These are phyloP conservation scores for Xylaria polymorpha DNA, from an alignment of 2,329 filamentous ascomycete genomes.

Conservation along the genomic window DNA sequence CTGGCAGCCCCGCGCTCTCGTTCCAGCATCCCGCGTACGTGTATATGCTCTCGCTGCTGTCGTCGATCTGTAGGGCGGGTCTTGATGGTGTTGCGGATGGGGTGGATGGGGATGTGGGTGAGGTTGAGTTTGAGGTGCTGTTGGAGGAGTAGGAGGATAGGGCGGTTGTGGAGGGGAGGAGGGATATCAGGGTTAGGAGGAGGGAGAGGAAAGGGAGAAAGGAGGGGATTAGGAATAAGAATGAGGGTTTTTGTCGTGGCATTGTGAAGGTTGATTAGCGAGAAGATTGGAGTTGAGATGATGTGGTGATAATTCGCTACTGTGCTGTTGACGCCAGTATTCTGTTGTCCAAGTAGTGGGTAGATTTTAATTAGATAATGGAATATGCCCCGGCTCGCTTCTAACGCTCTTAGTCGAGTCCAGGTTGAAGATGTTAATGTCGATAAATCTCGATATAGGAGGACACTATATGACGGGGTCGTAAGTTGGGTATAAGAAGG, in stretches of 20 bases:
- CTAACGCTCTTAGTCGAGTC: background rate
- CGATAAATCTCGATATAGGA: constrained; percentile 5
- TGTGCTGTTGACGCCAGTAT: background rate
- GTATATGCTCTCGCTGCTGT: constrained; percentile 52
- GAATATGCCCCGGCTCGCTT: background rate
- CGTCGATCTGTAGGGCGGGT: constrained; percentile 23
- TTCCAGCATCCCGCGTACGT: constrained; percentile 68
- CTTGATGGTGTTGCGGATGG: constrained; percentile 10
- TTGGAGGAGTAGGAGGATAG: constrained; percentile 8
- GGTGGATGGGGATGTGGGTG: constrained; percentile 1
- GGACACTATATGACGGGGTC: constrained; percentile 2
- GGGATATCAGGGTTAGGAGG: constrained; percentile 12
- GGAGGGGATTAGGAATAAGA: too few relatives aligned
- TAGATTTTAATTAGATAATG: background rate
- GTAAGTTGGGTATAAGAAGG: background rate
- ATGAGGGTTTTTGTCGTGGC: background rate
- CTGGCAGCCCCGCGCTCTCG: constrained; percentile 62
- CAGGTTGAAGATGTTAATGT: background rate
- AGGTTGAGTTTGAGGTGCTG: background rate
- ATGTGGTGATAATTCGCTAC: background rate
- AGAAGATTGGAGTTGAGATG: background rate
- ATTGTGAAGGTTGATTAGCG: constrained; percentile 12
- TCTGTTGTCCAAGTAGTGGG: background rate
- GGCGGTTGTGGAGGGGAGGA: constrained; percentile 6
- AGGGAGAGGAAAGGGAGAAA: constrained; percentile 13